These are phyloP conservation scores for Tylopilus rubrobrunneus DNA, from an alignment of 768 basidiomycete genomes.

Conservation along the genomic window DNA sequence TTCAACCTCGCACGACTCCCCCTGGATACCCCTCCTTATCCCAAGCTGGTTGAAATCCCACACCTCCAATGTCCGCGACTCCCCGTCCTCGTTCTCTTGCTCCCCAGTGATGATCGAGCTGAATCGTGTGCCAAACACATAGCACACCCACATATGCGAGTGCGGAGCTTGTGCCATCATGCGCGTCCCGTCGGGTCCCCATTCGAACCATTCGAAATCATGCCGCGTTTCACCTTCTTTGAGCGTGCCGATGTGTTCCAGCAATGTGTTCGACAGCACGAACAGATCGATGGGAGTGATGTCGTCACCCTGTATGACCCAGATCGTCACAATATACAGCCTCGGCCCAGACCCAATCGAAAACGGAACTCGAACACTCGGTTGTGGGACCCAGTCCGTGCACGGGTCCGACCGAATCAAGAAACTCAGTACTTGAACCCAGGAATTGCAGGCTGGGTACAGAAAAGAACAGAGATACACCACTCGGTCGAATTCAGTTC, in stretches of 20 bases:
- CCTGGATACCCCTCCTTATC: constrained; percentile 26
- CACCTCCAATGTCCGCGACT: constrained; percentile 31
- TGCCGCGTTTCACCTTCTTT: constrained; percentile 13
- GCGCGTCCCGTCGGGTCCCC: constrained; percentile 49
- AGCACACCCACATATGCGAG: constrained; percentile 55
- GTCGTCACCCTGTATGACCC: constrained; percentile 30
- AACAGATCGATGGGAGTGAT: constrained; percentile 38
- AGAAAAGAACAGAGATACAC: constrained; percentile 37
- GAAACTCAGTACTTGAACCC: constrained; percentile 31
- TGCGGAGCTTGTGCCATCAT: constrained; percentile 35
- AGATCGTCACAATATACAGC: constrained; percentile 46
- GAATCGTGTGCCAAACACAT: constrained; percentile 48
- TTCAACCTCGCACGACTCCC: constrained; percentile 13
- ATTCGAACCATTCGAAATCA: constrained; percentile 44
- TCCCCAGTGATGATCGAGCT: constrained; percentile 25
- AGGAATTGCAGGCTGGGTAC: constrained; percentile 36
- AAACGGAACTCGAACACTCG: constrained; percentile 42
- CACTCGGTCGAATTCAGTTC: constrained; percentile 28
- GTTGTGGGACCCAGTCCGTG: constrained; percentile 40
- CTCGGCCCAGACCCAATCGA: constrained; percentile 38
- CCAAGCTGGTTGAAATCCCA: constrained; percentile 52
- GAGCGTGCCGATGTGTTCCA: constrained; percentile 22
- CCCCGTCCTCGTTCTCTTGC: constrained; percentile 5
- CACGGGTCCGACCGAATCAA: constrained; percentile 53
- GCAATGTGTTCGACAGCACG: constrained; percentile 38